These are phyloP conservation scores for Hericium erinaceus DNA, from an alignment of 768 basidiomycete genomes.

Conservation along the genomic window DNA sequence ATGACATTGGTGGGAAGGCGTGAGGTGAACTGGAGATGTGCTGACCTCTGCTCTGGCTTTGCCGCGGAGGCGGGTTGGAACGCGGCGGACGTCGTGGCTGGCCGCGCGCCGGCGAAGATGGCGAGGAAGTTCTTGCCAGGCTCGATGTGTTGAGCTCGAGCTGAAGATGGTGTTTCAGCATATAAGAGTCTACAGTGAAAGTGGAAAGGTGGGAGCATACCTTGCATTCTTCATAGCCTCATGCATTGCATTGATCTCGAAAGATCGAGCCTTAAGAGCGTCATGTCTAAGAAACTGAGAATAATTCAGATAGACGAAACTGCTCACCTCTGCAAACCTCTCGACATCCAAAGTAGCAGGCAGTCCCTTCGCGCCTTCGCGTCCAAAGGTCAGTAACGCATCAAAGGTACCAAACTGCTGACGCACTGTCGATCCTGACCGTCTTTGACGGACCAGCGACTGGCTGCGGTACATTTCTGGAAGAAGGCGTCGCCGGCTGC, in stretches of 20 bases:
- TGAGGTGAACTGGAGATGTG: neutral
- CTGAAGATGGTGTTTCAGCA: conserved; percentile 18
- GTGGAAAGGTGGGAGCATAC: conserved; percentile 25
- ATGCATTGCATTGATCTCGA: conserved; percentile 90
- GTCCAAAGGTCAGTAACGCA: neutral
- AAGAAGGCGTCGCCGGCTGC: conserved; percentile 26
- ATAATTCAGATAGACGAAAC: neutral
- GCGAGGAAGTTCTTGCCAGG: conserved; percentile 89
- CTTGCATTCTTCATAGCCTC: conserved; percentile 73
- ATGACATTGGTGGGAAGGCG: neutral
- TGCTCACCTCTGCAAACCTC: conserved; percentile 69
- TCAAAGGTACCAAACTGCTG: neutral
- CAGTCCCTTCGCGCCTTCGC: conserved; percentile 46
- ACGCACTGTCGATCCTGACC: conserved; percentile 32
- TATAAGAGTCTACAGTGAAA: no score
- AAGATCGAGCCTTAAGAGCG: conserved; percentile 59
- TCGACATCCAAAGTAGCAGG: conserved; percentile 80
- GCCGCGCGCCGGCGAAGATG: conserved; percentile 89
- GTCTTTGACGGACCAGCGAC: conserved; percentile 34
- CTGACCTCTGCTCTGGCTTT: conserved; percentile 78
- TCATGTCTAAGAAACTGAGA: neutral
- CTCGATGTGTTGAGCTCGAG: conserved; percentile 62
- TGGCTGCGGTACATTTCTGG: conserved; percentile 17
- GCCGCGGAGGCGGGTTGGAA: conserved; percentile 74
- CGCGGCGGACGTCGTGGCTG: conserved; percentile 87